Conservation (phyloP, 768 basidiomycete genomes). For the Suillus sp. region DNA sequence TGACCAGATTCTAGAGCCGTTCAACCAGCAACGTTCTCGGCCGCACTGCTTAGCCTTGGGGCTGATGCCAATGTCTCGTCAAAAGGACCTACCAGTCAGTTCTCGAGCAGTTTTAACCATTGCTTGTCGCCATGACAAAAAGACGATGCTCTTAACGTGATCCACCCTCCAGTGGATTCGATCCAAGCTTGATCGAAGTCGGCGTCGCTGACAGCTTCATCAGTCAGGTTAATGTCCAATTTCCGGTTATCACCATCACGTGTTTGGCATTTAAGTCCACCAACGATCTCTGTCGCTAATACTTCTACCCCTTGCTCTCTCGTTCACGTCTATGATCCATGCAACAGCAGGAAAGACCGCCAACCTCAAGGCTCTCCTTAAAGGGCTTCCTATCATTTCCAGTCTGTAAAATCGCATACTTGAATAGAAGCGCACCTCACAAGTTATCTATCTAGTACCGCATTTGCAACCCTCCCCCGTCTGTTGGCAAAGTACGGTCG, state of each 20-base stretch:
- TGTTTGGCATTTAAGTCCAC: background rate
- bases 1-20: too few species aligned
- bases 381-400: slow-evolving; percentile 42
- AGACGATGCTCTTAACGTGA: background rate
- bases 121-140: background rate
- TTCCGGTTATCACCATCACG: background rate
- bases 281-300: background rate
- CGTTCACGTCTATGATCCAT: background rate
- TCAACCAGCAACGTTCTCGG: too few species aligned
- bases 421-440: slow-evolving; percentile 1
- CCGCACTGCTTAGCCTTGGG: too few species aligned
- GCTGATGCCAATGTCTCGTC: too few species aligned
- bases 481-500: slow-evolving; percentile 68
- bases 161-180: background rate
- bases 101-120: background rate
- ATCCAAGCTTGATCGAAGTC: background rate
- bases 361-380: slow-evolving; percentile 33
- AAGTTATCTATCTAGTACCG: slow-evolving; percentile 35
- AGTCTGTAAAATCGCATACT: slow-evolving; percentile 28
- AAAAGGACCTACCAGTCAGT: too few species aligned
- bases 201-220: background rate
- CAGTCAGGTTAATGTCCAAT: background rate
- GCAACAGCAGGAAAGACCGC: slow-evolving; percentile 21
- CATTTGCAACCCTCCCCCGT: slow-evolving; percentile 68
- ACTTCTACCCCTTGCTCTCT: too few species aligned